Base-by-base conservation (phyloP, 2,329 filamentous ascomycete species). In the Aspergillus piperis region DNA sequence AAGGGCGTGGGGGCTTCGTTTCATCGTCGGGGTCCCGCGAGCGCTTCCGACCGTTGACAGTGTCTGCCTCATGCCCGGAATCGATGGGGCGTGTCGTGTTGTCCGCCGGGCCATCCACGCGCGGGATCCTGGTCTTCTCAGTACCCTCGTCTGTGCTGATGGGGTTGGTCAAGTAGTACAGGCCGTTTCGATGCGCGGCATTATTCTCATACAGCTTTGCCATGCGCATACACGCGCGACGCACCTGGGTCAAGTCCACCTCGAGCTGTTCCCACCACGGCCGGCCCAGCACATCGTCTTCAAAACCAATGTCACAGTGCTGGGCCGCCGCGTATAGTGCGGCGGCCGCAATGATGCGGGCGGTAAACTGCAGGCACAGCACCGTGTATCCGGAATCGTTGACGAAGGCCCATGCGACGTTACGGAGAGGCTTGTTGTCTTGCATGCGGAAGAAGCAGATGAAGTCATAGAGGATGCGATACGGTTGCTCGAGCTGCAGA, bases 371-470 rank as follows among this genome's bases (percentile, higher is more conserved):
- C 3, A 99, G 83, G 61, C 93, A 96, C 52, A 98, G 82, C 42
- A 89, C 86, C 0, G 94, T 98, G 62, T 94, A 86, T 65, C 88
- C 90, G 19, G 90, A 90, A 76, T 99, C 95, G 73, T 96, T 97
- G 64, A 96, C 87, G 70, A 97, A 98, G 0, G 92, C 90, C 92
- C 95, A 98, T 1, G 92, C 90, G 0, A 90, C 87, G 76, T 96
- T 93, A 58, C 94, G 86, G 30, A 98, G 79, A 57, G 84, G 81
- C 77, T 94, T 94, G 77, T 96, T 90, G 70, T 94, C 88, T 61
- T 91, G 87, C 51, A 92, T 82, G 23, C 84, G 83, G 62, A 95
- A 85, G 71, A 86, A 88, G 57, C 87, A 86, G 32, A 96, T 84
- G 71, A 93, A 88, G 58, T 94, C 87, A 76, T 91, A 95, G 27